phyloP scores from a whole-genome alignment of 768 basidiomycete genomes.

The Lentinus tigrinus region DNA sequence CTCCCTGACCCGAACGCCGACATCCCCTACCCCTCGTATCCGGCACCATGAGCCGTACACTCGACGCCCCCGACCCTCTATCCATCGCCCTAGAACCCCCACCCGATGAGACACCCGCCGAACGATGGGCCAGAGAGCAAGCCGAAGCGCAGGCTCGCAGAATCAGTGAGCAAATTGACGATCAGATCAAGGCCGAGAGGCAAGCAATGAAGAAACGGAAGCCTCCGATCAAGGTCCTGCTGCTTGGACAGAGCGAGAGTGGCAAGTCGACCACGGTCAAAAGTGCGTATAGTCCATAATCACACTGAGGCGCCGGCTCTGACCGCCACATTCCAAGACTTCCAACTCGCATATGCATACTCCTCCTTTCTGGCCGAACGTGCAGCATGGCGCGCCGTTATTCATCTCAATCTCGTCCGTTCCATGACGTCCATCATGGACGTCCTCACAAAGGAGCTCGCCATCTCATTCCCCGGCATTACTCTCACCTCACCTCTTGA shows the following conservation, averaged over 20 bases:
- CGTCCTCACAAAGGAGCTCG: constrained; percentile 38
- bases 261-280: constrained; percentile 81
- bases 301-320: not conserved
- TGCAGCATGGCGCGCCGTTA: constrained; percentile 69
- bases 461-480: not conserved
- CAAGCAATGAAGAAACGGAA: constrained; percentile 58
- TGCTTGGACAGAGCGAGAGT: constrained; percentile 74
- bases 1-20: not conserved
- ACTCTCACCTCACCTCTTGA: constrained; percentile 1
- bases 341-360: constrained; percentile 72
- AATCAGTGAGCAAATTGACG: constrained; percentile 76
- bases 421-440: constrained; percentile 67
- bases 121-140: constrained; percentile 52
- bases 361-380: constrained; percentile 71
- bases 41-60: constrained; percentile 10
- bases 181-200: constrained; percentile 62
- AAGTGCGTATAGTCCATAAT: constrained; percentile 42
- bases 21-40: not conserved
- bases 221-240: constrained; percentile 69
- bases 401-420: constrained; percentile 78
- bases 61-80: constrained; percentile 50
- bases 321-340: constrained; percentile 43
- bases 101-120: constrained; percentile 56
- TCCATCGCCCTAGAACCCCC: constrained; percentile 62
- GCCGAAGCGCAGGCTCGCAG: constrained; percentile 63